phyloP scores from a whole-genome alignment of 2,329 filamentous ascomycete genomes.

The Thielaviopsis euricoi region DNA sequence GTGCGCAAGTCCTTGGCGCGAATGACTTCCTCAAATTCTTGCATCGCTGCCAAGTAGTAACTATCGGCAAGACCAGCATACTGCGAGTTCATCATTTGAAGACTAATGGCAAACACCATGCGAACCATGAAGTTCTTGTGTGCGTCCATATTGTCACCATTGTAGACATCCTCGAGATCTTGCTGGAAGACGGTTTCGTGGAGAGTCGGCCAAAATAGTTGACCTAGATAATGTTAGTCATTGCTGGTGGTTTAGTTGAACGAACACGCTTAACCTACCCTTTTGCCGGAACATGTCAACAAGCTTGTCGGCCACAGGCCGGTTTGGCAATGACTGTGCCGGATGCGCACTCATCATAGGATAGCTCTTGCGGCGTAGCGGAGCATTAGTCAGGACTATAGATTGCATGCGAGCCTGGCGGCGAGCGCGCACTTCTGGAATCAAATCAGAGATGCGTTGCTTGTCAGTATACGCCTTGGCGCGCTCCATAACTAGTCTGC shows the following conservation, averaged over 20 bases:
- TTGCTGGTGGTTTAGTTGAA: not conserved
- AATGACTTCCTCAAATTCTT: conserved; percentile 66
- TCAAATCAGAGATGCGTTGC: conserved; percentile 80
- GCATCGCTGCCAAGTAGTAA: conserved; percentile 82
- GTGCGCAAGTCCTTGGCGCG: conserved; percentile 81
- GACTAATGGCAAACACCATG: conserved; percentile 85
- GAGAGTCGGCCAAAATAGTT: conserved; percentile 72
- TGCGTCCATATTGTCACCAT: conserved; percentile 49
- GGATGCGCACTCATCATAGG: conserved; percentile 77
- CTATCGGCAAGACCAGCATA: conserved; percentile 91
- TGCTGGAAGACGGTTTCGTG: conserved; percentile 66
- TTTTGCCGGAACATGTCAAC: conserved; percentile 76
- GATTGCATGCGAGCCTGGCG: conserved; percentile 42
- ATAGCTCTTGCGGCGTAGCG: conserved; percentile 67
- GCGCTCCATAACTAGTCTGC: conserved; percentile 85
- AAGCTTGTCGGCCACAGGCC: conserved; percentile 58
- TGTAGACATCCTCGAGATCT: conserved; percentile 68
- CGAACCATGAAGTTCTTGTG: conserved; percentile 79
- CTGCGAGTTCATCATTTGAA: conserved; percentile 77
- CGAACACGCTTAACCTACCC: conserved; percentile 33
- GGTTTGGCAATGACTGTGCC: conserved; percentile 57
- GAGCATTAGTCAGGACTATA: conserved; percentile 31
- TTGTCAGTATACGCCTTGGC: conserved; percentile 87
- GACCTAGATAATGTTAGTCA: conserved; percentile 37
- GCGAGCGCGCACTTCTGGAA: conserved; percentile 54